These are phyloP conservation scores for Smithsoniella earleae DNA, from an alignment of 163 green algal species.

Conservation along the genomic window DNA sequence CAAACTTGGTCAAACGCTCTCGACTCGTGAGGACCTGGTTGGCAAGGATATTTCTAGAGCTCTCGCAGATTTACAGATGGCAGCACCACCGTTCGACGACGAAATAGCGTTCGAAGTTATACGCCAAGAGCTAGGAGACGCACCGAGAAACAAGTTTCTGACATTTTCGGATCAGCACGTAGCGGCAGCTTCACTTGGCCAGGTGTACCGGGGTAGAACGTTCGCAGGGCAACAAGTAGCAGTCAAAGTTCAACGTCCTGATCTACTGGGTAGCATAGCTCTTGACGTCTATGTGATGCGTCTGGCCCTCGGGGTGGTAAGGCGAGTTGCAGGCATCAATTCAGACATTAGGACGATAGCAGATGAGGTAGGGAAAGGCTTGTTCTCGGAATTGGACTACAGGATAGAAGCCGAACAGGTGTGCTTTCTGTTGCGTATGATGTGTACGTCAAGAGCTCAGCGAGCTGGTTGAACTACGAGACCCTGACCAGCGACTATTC, in stretches of 20 bases:
- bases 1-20: conserved; percentile 48
- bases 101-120: conserved; percentile 44
- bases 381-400: conserved; percentile 43
- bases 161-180: conserved; percentile 43
- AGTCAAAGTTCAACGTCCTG: conserved; percentile 46
- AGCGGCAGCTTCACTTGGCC: conserved; percentile 52
- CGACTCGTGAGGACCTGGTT: conserved; percentile 44
- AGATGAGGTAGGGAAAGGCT: conserved; percentile 34
- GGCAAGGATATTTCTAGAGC: conserved; percentile 34
- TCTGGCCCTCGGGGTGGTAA: conserved; percentile 33
- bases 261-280: conserved; percentile 30
- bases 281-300: conserved; percentile 43
- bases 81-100: conserved; percentile 45
- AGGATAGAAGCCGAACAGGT: conserved; percentile 25
- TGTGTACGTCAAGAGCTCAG: too few species aligned
- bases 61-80: conserved; percentile 40
- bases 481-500: too few species aligned
- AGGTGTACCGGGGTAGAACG: conserved; percentile 43
- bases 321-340: conserved; percentile 24
- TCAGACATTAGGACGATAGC: conserved; percentile 34
- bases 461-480: too few species aligned
- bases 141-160: conserved; percentile 36
- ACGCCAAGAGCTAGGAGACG: conserved; percentile 37
- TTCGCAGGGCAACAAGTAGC: conserved; percentile 36
- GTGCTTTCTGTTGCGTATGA: not conserved